A percentile compares a stretch with the other conserved stretches of the same genome.
Evolutionary conservation across 495 filamentous ascomycete species (phyloP).

Genomic region (Penicillium maclennaniae): DNA sequence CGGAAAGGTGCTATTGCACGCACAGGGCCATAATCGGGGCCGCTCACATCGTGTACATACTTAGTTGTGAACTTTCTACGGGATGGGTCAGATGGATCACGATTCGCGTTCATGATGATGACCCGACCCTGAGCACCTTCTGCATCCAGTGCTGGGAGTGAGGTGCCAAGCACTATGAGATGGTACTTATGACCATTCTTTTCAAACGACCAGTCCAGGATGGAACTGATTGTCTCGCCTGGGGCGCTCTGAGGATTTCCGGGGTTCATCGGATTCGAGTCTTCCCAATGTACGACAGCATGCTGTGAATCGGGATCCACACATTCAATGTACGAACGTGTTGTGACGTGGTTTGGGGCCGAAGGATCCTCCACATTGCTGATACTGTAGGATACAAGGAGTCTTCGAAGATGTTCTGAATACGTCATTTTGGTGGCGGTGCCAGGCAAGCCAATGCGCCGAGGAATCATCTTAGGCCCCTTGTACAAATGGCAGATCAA

Average conservation of each 20-base stretch:
- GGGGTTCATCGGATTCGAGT: neutral
- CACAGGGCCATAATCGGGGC: constrained; percentile 21
- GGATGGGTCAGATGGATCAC: constrained; percentile 21
- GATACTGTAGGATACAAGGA: constrained; percentile 41
- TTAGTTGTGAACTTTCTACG: constrained; percentile 35
- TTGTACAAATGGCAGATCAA: constrained; percentile 37
- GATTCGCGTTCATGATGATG: constrained; percentile 33
- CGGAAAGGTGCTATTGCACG: constrained; percentile 42
- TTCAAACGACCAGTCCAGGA: constrained; percentile 47
- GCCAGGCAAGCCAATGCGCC: constrained; percentile 40
- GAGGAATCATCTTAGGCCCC: constrained; percentile 36
- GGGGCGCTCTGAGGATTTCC: constrained; percentile 12
- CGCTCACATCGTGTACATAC: constrained; percentile 33
- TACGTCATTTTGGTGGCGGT: constrained; percentile 41
- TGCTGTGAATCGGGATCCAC: constrained; percentile 38
- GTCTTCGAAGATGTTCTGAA: constrained; percentile 35
- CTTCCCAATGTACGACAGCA: constrained; percentile 11
- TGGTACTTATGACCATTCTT: constrained; percentile 42
- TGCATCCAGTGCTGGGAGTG: constrained; percentile 18
- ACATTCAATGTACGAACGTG: constrained; percentile 38
- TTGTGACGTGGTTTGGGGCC: constrained; percentile 25
- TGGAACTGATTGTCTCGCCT: constrained; percentile 48
- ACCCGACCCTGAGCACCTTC: constrained; percentile 27
- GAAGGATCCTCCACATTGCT: constrained; percentile 18
- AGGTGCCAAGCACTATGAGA: constrained; percentile 44